Evolutionary conservation across 1,284 basidiomycete species (phyloP), one percentile per base, ranked within the genome.

Genomic region (Megacollybia platyphylla): DNA sequence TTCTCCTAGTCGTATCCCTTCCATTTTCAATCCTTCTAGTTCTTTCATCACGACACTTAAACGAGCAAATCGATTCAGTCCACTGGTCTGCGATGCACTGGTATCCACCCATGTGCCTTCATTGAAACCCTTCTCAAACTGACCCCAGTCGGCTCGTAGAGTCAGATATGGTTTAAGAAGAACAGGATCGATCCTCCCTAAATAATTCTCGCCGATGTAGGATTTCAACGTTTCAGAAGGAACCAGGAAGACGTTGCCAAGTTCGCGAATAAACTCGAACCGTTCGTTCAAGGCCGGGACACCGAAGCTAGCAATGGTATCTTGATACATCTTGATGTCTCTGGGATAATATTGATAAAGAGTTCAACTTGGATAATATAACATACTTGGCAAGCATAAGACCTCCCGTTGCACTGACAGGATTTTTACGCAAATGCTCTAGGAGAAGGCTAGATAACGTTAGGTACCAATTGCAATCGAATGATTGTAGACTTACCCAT

Each of bases 261-360:
- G 79, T 61, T 98, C 93, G 37, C 94, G 85, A 50, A 98, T 83
- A 71, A 98, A 97, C 57, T 98, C 96, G 65, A 96, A 99, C 13
- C 96, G 89, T 59, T 97, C 94, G 48, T 84, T 79, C 3, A 99
- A 70, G 1, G 87, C 73, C 1, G 87, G 73, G 35, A 96, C 82
- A 27, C 73, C 71, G 62, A 94, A 97, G 9, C 76, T 78, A 46
- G 72, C 67, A 49, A 97, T 79, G 2, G 79, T 78, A 53, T 98
- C 96, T 68, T 98, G 96, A 57, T 98, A 99, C 36, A 87, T 82
- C 51, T 94, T 96, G 49, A 99, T 75, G 58, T 99, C 96, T 63
- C 89, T 94, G 56, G 28, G 40, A 32, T 11, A 0, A 34, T 6
- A 34, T 3, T 34, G 3, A 7, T 11, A 4, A 4, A 34, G 31